Evolutionary conservation across 139 green algal genomes (phyloP).

Genomic region (Desmodesmus armatus): DNA sequence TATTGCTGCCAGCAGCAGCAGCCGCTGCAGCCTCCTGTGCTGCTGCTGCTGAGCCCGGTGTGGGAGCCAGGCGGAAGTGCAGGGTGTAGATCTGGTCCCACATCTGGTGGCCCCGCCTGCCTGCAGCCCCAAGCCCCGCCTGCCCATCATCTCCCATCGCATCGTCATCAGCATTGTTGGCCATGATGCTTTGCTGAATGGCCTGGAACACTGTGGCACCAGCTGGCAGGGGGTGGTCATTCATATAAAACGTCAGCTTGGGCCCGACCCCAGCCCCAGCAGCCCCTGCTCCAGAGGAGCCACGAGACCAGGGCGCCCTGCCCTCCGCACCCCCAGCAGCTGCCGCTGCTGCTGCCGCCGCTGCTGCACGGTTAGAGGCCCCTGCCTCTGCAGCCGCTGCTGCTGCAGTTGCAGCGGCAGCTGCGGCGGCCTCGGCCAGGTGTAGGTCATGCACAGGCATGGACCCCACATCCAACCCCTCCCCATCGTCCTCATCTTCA

Average conservation of each 20-base stretch:
- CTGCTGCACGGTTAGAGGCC: conserved; percentile 10
- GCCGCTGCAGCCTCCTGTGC: neutral
- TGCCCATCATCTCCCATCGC: conserved; percentile 47
- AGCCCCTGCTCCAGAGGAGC: conserved; percentile 14
- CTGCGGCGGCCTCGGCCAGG: conserved; percentile 56
- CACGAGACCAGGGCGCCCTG: conserved; percentile 15
- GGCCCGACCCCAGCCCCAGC: conserved; percentile 37
- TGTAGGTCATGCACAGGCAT: conserved; percentile 86
- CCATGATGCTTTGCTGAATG: conserved; percentile 60
- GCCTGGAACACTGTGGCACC: conserved; percentile 91
- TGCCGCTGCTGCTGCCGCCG: conserved; percentile 24
- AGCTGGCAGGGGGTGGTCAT: conserved; percentile 56
- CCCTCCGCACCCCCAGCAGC: conserved; percentile 28
- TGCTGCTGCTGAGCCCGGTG: neutral
- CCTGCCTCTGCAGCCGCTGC: neutral
- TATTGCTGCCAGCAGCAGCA: neutral
- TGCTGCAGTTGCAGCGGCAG: conserved; percentile 25
- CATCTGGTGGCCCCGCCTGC: conserved; percentile 57
- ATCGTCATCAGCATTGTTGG: conserved; percentile 4
- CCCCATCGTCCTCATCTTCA: conserved; percentile 61
- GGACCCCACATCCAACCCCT: conserved; percentile 51
- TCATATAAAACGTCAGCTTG: conserved; percentile 80
- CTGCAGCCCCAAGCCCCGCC: conserved; percentile 15
- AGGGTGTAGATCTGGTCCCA: conserved; percentile 94
- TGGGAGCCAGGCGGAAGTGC: conserved; percentile 66